phyloP scores from a whole-genome alignment of 1,284 basidiomycete genomes.

The Megacollybia platyphylla region DNA sequence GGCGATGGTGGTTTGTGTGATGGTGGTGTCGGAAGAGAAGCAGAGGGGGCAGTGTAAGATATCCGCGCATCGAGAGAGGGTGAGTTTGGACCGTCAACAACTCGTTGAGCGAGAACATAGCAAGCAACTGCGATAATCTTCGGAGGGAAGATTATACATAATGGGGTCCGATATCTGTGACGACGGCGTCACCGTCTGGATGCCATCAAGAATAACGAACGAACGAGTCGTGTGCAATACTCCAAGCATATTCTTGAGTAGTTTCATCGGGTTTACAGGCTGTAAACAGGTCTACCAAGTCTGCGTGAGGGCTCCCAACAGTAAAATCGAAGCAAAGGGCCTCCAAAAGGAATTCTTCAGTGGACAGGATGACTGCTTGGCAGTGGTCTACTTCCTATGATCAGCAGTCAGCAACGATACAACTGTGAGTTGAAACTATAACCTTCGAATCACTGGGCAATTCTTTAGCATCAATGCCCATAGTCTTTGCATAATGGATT shows the following conservation, averaged over 20 bases:
- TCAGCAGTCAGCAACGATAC: background rate
- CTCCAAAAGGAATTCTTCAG: conserved; percentile 78
- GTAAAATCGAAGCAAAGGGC: conserved; percentile 88
- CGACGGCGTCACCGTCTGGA: background rate
- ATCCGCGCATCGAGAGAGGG: conserved; percentile 61
- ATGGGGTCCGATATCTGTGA: conserved; percentile 58
- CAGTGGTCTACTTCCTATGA: conserved; percentile 53
- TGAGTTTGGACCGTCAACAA: conserved; percentile 58
- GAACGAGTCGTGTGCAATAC: conserved; percentile 74
- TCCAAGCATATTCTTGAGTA: conserved; percentile 69
- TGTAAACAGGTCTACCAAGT: conserved; percentile 58
- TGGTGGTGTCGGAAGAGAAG: conserved; percentile 61
- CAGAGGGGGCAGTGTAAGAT: conserved; percentile 43
- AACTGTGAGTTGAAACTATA: background rate
- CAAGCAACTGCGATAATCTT: conserved; percentile 62
- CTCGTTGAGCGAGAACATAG: conserved; percentile 59
- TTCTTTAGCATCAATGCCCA: conserved; percentile 34
- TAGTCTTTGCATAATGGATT: conserved; percentile 61
- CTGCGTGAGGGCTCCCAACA: conserved; percentile 71
- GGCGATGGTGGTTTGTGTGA: conserved; percentile 61
- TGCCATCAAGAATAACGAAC: conserved; percentile 16
- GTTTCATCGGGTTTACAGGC: conserved; percentile 29
- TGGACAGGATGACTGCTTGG: conserved; percentile 61
- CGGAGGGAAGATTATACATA: conserved; percentile 57
- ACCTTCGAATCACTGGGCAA: conserved; percentile 53